These are phyloP conservation scores for Cyberlindnera maritima DNA, from an alignment of 805 yeast species.

Conservation along the genomic window DNA sequence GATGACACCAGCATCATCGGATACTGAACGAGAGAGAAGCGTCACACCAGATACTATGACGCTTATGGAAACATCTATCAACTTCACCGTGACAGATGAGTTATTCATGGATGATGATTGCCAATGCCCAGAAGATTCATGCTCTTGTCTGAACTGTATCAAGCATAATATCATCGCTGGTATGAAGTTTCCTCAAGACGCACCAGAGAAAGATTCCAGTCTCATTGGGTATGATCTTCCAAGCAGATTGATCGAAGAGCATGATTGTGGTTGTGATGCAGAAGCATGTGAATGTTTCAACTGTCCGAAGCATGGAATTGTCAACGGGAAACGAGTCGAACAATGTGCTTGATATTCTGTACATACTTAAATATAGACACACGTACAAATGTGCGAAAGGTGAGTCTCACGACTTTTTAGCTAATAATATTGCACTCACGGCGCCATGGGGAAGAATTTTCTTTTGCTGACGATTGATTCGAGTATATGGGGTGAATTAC, in stretches of 20 bases:
- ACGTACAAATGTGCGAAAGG: background rate
- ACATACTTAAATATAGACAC: too few species aligned
- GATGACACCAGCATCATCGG: background rate
- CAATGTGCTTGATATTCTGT: too few species aligned
- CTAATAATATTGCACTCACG: too few species aligned
- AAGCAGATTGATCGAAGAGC: slow-evolving; percentile 4
- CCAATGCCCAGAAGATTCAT: slow-evolving; percentile 6
- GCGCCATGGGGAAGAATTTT: too few species aligned
- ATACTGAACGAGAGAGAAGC: background rate
- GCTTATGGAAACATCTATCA: background rate
- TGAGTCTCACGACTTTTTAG: too few species aligned
- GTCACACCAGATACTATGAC: slow-evolving; percentile 1
- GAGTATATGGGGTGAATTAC: too few species aligned
- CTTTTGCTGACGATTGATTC: too few species aligned
- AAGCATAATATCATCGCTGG: slow-evolving; percentile 27
- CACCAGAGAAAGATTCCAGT: background rate
- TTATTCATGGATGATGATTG: slow-evolving; percentile 9
- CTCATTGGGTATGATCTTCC: slow-evolving; percentile 1
- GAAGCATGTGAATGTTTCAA: slow-evolving; percentile 24
- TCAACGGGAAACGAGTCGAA: slow-evolving; percentile 14
- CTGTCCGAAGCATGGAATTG: slow-evolving; percentile 22
- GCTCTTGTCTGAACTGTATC: slow-evolving; percentile 17
- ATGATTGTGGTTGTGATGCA: slow-evolving; percentile 25
- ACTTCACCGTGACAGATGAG: slow-evolving; percentile 6
- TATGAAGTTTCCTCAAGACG: slow-evolving; percentile 20